These are phyloP conservation scores for Cladosporium sp. DNA, from an alignment of 2,329 filamentous ascomycete genomes.

Conservation along the genomic window DNA sequence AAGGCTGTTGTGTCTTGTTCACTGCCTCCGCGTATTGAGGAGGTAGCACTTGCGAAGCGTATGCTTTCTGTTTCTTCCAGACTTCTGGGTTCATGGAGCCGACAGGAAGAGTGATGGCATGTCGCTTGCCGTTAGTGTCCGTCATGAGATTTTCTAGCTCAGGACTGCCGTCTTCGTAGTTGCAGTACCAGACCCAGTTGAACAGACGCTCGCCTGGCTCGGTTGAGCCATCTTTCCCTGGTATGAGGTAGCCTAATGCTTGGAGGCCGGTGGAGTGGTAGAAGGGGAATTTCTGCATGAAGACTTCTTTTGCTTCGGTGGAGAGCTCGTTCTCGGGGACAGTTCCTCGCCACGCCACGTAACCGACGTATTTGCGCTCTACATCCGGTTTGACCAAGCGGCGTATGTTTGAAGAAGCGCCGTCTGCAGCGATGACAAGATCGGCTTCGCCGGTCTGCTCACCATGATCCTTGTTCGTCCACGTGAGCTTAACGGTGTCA, in stretches of 20 bases:
- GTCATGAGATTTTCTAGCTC: constrained; percentile 44
- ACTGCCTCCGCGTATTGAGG: constrained; percentile 42
- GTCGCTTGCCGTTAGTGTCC: constrained; percentile 36
- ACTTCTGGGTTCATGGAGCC: constrained; percentile 37
- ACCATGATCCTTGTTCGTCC: constrained; percentile 22
- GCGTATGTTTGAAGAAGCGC: constrained; percentile 29
- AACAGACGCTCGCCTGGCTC: constrained; percentile 39
- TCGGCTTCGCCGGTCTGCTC: constrained; percentile 28
- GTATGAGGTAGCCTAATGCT: constrained; percentile 44
- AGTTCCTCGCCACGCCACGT: constrained; percentile 31
- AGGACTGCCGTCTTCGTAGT: constrained; percentile 35
- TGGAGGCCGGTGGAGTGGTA: constrained; percentile 36
- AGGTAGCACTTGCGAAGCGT: constrained; percentile 32
- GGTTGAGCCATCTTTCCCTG: constrained; percentile 38
- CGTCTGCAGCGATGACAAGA: constrained; percentile 44
- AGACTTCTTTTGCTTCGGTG: constrained; percentile 26
- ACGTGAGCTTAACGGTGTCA: constrained; percentile 23
- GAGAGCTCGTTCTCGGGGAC: constrained; percentile 33
- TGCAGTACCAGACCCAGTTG: constrained; percentile 48
- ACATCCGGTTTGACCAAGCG: constrained; percentile 24
- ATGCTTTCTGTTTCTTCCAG: constrained; percentile 36
- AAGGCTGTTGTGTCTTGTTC: constrained; percentile 37
- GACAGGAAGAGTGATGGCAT: constrained; percentile 42
- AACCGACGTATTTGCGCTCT: constrained; percentile 29
- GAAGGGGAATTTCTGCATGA: constrained; percentile 39